Evolutionary conservation across 2,329 filamentous ascomycete genomes (phyloP).

Genomic region (Pseudonectria buxi): DNA sequence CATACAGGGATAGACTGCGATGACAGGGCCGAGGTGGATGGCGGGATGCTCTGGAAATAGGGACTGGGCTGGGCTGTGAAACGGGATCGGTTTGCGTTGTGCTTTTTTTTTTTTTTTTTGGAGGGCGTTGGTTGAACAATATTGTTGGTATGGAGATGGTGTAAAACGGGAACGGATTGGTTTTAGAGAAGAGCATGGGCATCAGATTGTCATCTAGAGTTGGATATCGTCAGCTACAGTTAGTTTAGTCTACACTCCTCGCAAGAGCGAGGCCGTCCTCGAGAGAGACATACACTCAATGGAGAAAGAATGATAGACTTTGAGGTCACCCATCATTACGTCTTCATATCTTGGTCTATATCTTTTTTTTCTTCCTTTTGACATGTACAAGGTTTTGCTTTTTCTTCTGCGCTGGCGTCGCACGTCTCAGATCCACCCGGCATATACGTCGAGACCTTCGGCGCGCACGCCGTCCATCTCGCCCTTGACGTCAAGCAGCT

Average conservation of each 20-base stretch:
- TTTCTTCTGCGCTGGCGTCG: neutral
- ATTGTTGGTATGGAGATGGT: too few relatives aligned
- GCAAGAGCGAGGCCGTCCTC: too few relatives aligned
- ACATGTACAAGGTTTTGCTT: neutral
- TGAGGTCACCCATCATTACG: too few relatives aligned
- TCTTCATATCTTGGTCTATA: slow-evolving; percentile 3
- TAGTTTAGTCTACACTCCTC: too few relatives aligned
- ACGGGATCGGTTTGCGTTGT: slow-evolving; percentile 6
- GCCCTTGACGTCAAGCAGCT: slow-evolving; percentile 61
- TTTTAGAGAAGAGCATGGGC: slow-evolving; percentile 1
- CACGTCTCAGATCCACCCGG: slow-evolving; percentile 33
- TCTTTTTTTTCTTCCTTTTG: neutral
- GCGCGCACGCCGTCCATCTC: slow-evolving; percentile 60
- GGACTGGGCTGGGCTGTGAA: neutral
- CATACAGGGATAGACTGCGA: neutral
- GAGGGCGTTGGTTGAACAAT: too few relatives aligned
- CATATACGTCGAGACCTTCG: slow-evolving; percentile 39
- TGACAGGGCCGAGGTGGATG: too few relatives aligned
- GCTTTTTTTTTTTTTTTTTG: neutral
- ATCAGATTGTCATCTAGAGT: slow-evolving; percentile 7
- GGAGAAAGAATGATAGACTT: too few relatives aligned
- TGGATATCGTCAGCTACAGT: too few relatives aligned
- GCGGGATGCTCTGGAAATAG: too few relatives aligned
- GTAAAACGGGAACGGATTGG: too few relatives aligned
- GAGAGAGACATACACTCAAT: too few relatives aligned